phyloP scores from a whole-genome alignment of 208 protist species.

The Leishmania mexicana region DNA sequence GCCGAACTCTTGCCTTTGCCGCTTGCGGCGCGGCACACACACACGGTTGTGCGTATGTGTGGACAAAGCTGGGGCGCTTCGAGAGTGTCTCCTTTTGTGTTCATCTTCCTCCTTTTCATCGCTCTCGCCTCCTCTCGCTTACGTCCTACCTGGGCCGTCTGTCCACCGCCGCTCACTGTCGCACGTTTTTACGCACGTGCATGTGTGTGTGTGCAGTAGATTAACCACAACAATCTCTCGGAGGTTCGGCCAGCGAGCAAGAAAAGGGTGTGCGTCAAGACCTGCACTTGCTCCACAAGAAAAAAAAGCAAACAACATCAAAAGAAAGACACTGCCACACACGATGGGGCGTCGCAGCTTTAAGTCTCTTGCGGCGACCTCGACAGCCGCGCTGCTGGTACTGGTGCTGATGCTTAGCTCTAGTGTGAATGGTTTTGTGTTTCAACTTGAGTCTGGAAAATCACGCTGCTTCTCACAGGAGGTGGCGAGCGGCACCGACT shows the following conservation, averaged over 20 bases:
- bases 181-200: neutral
- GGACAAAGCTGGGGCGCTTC: neutral
- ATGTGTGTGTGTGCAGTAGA: neutral
- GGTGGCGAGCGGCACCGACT: constrained; percentile 59
- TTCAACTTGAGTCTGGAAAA: constrained; percentile 57
- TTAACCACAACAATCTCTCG: neutral
- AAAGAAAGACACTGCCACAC: neutral
- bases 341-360: neutral
- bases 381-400: constrained; percentile 5
- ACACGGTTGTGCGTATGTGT: neutral
- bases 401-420: constrained; percentile 11
- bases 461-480: constrained; percentile 87
- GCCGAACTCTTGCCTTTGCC: neutral
- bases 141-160: constrained; percentile 1
- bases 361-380: neutral
- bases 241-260: neutral
- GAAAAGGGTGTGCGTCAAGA: neutral
- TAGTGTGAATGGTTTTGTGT: constrained; percentile 36
- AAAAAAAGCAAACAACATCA: neutral
- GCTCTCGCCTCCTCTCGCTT: neutral
- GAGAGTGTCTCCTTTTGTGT: constrained; percentile 1
- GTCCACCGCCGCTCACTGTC: neutral
- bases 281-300: neutral
- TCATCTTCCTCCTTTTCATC: neutral
- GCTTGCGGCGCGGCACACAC: neutral